Evolutionary conservation across 352 stramenopile species (phyloP).

Genomic region (Pythium dissotocum): DNA sequence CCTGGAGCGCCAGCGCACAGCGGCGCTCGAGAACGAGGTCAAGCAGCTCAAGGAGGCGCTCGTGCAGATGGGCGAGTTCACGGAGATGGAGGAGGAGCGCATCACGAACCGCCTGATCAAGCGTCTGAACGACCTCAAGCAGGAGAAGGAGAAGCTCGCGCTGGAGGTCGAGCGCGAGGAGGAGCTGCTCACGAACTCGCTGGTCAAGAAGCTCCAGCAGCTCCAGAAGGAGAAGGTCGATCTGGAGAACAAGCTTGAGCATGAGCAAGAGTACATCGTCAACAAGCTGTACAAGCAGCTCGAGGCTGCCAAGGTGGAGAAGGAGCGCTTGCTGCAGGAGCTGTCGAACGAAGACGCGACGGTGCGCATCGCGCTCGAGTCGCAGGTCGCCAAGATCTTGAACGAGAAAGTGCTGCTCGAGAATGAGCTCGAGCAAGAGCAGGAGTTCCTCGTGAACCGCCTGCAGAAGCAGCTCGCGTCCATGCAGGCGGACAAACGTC

Average conservation of each 20-base stretch:
- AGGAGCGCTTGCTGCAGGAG: conserved; percentile 67
- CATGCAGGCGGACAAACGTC: conserved; percentile 69
- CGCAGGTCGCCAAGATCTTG: conserved; percentile 79
- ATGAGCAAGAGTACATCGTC: conserved; percentile 92
- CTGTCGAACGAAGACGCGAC: conserved; percentile 66
- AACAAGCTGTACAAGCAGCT: conserved; percentile 90
- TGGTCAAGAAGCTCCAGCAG: conserved; percentile 89
- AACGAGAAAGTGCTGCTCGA: conserved; percentile 85
- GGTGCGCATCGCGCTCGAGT: conserved; percentile 68
- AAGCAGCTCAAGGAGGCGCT: conserved; percentile 67
- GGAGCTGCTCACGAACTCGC: conserved; percentile 88
- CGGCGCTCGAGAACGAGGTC: conserved; percentile 65
- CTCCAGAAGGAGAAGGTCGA: conserved; percentile 90
- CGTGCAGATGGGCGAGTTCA: conserved; percentile 80
- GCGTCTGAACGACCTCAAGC: conserved; percentile 73
- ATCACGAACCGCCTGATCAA: conserved; percentile 86
- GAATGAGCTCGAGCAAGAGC: conserved; percentile 88
- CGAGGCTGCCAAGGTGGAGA: conserved; percentile 64
- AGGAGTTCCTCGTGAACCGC: conserved; percentile 86
- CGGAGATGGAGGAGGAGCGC: conserved; percentile 82
- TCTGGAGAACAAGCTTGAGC: conserved; percentile 91
- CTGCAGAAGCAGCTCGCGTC: conserved; percentile 80
- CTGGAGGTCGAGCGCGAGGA: conserved; percentile 90
- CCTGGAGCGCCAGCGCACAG: conserved; percentile 74
- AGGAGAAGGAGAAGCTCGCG: conserved; percentile 89